Conservation (phyloP, 495 filamentous ascomycete genomes). For the Trypethelium eluteriae region DNA sequence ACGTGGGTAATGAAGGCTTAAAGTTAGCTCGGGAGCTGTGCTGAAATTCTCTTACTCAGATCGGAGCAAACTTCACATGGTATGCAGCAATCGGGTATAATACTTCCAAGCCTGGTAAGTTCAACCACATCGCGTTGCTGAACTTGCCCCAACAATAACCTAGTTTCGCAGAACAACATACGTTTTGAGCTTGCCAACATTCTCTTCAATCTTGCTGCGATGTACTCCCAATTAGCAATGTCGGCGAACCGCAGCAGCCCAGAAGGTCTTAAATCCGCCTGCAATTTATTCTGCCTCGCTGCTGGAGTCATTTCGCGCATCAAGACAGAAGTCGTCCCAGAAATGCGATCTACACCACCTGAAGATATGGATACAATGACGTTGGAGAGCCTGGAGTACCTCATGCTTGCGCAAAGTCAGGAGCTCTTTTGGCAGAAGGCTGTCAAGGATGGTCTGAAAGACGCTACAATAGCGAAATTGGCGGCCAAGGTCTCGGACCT, state of each 20-base stretch:
- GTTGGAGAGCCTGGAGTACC: slow-evolving; percentile 70
- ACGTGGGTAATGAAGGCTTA: slow-evolving; percentile 49
- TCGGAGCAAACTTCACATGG: slow-evolving; percentile 93
- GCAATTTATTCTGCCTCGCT: slow-evolving; percentile 83
- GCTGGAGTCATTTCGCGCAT: slow-evolving; percentile 79
- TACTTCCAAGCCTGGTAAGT: slow-evolving; percentile 58
- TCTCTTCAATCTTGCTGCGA: slow-evolving; percentile 82
- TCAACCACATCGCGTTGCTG: neutral
- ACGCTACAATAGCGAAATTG: slow-evolving; percentile 81
- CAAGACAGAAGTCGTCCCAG: slow-evolving; percentile 69
- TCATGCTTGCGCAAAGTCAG: slow-evolving; percentile 85
- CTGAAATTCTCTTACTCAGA: slow-evolving; percentile 46
- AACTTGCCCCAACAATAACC: slow-evolving; percentile 3
- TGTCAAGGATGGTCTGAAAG: slow-evolving; percentile 87
- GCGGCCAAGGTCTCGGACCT: slow-evolving; percentile 89
- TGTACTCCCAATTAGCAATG: slow-evolving; percentile 88
- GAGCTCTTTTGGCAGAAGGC: slow-evolving; percentile 99
- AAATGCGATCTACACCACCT: slow-evolving; percentile 74
- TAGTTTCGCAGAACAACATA: slow-evolving; percentile 78
- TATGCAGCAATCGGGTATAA: slow-evolving; percentile 90
- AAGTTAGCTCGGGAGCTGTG: neutral
- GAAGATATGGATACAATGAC: slow-evolving; percentile 94
- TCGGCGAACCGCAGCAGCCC: slow-evolving; percentile 68
- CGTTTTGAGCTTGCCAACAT: slow-evolving; percentile 93
- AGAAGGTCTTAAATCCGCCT: slow-evolving; percentile 80